Base-by-base conservation (phyloP, 345 rosid species). In the Populus euphratica region DNA sequence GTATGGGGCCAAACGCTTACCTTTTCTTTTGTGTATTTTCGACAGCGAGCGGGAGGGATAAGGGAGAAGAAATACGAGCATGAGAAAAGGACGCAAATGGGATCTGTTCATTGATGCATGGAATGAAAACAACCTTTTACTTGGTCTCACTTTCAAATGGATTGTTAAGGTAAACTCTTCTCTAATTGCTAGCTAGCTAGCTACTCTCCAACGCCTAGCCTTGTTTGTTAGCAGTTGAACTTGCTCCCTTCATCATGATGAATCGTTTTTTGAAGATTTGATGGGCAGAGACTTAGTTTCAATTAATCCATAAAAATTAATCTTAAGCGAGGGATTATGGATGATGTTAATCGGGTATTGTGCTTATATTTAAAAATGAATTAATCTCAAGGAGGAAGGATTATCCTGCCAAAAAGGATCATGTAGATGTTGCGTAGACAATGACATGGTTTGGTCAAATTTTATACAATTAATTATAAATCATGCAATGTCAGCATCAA, bases 401-500 rank as follows among this genome's bases (percentile, higher is more conserved):
- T 41, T 10, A 0, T 68, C 20, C 21, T 8, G 29, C 47, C 72
- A 39, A 17, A 0, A 11, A 38, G 49, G 29, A 41, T n/a, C 0
- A 20, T 9, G 7, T 6, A 5, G 59, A 13, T 14, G 73, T 16
- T 17, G 33, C 38, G 25, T 27, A 14, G 13, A 56, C 21, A 13
- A 47, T 35, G 29, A 73, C 31, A 59, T 56, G 38, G 44, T 52
- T 33, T 0, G 21, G 75, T 54, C 75, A 72, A 72, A 17, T 31
- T 54, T 71, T 33, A 33, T 33, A 33, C 36, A 29, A 6, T 2
- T 21, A 71, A 71, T 50, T 8, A 52, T 13, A 33, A 27, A 33
- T 33, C 68, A 17, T 73, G 67, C 21, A 13, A 31, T 10, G 66
- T 59, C 66, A 13, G 1, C 73, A 71, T 80, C 81, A 31, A 35